Percentiles rank a stretch among this genome's conserved stretches.
These are phyloP conservation scores for Closterium sp. DNA, from an alignment of 139 green algal genomes.

Conservation along the genomic window DNA sequence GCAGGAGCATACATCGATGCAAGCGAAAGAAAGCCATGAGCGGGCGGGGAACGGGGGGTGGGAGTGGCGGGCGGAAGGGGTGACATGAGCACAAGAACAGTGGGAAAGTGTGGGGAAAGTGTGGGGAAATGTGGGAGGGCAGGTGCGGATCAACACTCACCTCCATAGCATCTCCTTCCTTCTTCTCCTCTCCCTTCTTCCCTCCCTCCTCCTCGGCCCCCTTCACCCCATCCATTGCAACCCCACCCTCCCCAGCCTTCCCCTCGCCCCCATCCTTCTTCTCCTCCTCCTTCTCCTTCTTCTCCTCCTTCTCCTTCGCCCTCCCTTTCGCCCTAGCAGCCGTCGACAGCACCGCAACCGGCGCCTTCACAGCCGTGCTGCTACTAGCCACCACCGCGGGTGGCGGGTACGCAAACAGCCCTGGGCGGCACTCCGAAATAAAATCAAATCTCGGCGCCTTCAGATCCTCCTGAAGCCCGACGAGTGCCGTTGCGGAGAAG, in stretches of 20 bases:
- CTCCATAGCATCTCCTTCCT: slow-evolving; percentile 46
- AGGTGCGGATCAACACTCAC: background rate
- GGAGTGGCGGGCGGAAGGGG: too few species aligned
- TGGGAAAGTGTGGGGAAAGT: background rate
- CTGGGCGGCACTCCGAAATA: slow-evolving; percentile 66
- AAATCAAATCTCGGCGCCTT: slow-evolving; percentile 72
- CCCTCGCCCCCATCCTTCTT: slow-evolving; percentile 26
- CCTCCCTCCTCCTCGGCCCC: slow-evolving; percentile 2
- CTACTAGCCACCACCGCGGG: slow-evolving; percentile 64
- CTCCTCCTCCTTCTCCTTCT: slow-evolving; percentile 51
- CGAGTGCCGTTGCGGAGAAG: slow-evolving; percentile 81
- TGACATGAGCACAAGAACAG: too few species aligned
- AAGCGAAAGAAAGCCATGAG: too few species aligned
- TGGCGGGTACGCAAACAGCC: slow-evolving; percentile 85
- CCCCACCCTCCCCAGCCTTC: slow-evolving; percentile 28
- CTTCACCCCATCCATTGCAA: background rate
- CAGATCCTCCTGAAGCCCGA: slow-evolving; percentile 82
- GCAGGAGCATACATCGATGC: too few species aligned
- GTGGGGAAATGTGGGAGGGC: background rate
- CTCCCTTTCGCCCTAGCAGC: slow-evolving; percentile 66
- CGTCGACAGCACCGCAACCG: slow-evolving; percentile 92
- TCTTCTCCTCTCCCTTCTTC: slow-evolving; percentile 6
- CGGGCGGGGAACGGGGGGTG: too few species aligned
- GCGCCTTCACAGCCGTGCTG: slow-evolving; percentile 74
- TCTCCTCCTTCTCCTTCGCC: slow-evolving; percentile 51